Evolutionary conservation across 1,139 yeast species (phyloP), one percentile per base, ranked within the genome.

Genomic region (Zhuliangozyma blackwelliae): DNA sequence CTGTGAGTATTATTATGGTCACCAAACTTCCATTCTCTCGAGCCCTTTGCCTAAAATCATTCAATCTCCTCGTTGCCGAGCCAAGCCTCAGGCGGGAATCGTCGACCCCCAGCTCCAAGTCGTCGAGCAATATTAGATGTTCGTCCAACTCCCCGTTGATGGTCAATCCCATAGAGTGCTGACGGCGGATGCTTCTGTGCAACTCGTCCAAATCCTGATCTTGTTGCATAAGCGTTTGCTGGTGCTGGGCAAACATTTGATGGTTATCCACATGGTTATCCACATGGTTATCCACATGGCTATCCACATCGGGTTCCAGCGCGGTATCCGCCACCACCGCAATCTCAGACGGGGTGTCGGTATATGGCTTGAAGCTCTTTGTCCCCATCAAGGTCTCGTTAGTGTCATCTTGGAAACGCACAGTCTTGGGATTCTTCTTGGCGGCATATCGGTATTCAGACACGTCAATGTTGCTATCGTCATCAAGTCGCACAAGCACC

Each of bases 1-100:
- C 61, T 5, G 83, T 67, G 41, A 87, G 62, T 7, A 77, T 71
- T n/a, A 78, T 60, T 26, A 86, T 86, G 0, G 90, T 82, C 30
- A 79, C 67, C 65, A 86, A 66, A 36, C 86, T 82, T 2, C 92
- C 90, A 50, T 84, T 79, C 51, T 83, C 87, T 39, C 72, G 71
- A 13, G 82, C 75, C 48, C 67, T 73, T 11, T 69, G 62, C 36
- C 82, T 68, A 50, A 86, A 83, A 31, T 60, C 65, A 27, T 60
- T 67, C 38, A 87, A 65, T 32, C 82, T 68, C 38, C 63, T 59
- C 26, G 71, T 67, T 1, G 95, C 92, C 7, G 69, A 62, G 28
- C 65, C 63, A 29, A 87, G 55, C 35, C 82, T 63, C 33, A 59
- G 51, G 26, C 71, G 72, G 6, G 85, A 72, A 25, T 63, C 50